These are phyloP conservation scores for Westerdykella aurantiaca DNA, from an alignment of 2,329 filamentous ascomycete genomes.

Conservation along the genomic window DNA sequence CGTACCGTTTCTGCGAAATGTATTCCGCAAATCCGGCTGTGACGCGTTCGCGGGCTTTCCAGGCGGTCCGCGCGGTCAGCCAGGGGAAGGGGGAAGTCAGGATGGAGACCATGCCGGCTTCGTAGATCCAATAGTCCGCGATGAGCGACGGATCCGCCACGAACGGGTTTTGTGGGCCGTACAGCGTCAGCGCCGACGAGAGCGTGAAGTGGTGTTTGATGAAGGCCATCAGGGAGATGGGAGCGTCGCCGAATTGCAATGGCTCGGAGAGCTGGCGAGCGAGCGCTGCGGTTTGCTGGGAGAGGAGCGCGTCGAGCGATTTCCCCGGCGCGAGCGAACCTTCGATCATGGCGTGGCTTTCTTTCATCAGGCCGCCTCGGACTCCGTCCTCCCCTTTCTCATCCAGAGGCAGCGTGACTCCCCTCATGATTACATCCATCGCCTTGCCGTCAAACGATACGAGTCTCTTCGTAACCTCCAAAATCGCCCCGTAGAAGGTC, in stretches of 20 bases:
- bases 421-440: too few species aligned
- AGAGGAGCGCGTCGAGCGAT: conserved; percentile 21
- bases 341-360: conserved; percentile 8
- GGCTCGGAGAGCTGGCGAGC: conserved; percentile 13
- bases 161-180: conserved; percentile 41
- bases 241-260: conserved; percentile 34
- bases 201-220: conserved; percentile 31
- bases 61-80: conserved; percentile 36
- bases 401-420: too few species aligned
- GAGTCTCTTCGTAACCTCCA: too few species aligned
- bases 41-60: conserved; percentile 22
- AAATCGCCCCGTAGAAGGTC: too few species aligned
- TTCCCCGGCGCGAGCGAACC: conserved; percentile 7
- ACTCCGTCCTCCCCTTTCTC: too few species aligned
- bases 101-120: conserved; percentile 28
- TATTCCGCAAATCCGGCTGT: conserved; percentile 19
- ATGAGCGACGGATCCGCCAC: conserved; percentile 26
- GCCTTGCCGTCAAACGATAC: too few species aligned
- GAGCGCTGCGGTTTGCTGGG: conserved; percentile 21
- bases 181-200: conserved; percentile 38
- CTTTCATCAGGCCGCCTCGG: neutral
- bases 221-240: conserved; percentile 21
- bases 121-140: conserved; percentile 38
- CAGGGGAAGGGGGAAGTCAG: conserved; percentile 31
- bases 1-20: conserved; percentile 17